Conservation (phyloP, 2,329 filamentous ascomycete species). For the Blastomyces emzantsi region DNA sequence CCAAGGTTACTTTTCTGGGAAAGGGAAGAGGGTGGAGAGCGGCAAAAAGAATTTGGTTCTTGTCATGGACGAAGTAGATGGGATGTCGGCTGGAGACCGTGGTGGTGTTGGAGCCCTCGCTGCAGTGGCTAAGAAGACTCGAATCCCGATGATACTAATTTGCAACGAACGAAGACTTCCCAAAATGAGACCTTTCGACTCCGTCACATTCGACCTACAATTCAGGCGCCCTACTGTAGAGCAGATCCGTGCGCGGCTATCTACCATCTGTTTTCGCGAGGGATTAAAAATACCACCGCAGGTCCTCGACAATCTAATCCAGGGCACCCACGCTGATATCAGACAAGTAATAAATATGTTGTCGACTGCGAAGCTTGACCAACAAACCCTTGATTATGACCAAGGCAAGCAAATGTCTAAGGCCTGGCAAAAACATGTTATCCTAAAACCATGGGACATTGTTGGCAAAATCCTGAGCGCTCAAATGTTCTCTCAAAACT, state of each 20-base stretch:
- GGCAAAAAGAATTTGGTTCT: conserved; percentile 88
- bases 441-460: conserved; percentile 98
- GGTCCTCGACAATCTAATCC: conserved; percentile 87
- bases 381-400: conserved; percentile 68
- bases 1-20: conserved; percentile 78
- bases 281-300: conserved; percentile 72
- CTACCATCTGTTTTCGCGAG: conserved; percentile 91
- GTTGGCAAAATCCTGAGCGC: conserved; percentile 83
- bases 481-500: conserved; percentile 73
- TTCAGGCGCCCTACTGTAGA: conserved; percentile 87
- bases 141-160: conserved; percentile 91
- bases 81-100: conserved; percentile 95
- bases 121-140: conserved; percentile 89
- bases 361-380: conserved; percentile 83
- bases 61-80: conserved; percentile 98
- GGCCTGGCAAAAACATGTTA: conserved; percentile 95
- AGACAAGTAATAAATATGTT: conserved; percentile 99
- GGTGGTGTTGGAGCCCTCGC: conserved; percentile 92
- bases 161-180: conserved; percentile 89
- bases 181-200: conserved; percentile 98
- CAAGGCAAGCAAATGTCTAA: conserved; percentile 91
- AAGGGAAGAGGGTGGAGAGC: conserved; percentile 68
- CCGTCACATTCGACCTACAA: conserved; percentile 70
- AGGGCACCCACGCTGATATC: conserved; percentile 92
- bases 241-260: conserved; percentile 82